phyloP scores from a whole-genome alignment of 106 monocot species.

The Agapanthus africanus region DNA sequence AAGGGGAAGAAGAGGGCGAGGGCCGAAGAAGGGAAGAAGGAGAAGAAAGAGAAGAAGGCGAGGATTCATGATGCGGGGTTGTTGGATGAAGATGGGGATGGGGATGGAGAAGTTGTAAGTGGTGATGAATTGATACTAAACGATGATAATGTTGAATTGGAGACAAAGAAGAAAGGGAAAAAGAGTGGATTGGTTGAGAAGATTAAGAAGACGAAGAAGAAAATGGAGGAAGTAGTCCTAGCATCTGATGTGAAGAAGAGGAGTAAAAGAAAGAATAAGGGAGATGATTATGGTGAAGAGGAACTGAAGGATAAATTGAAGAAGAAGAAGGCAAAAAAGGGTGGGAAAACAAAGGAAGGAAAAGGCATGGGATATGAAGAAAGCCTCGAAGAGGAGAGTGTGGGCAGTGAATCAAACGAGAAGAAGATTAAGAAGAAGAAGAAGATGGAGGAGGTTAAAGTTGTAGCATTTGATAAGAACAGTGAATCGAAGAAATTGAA shows the following conservation, averaged over 20 bases:
- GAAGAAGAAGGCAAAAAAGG: background rate
- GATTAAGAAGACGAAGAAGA: conserved; percentile 11
- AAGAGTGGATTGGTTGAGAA: conserved; percentile 5
- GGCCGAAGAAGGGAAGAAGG: background rate
- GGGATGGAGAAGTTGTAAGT: background rate
- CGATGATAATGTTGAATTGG: no score
- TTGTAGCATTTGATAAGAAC: no score
- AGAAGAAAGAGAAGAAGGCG: conserved; percentile 1
- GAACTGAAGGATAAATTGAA: background rate
- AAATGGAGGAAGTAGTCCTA: background rate
- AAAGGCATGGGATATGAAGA: background rate
- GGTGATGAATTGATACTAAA: background rate
- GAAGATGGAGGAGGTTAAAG: no score
- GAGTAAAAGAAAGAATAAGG: conserved; percentile 4
- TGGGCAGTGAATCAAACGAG: background rate
- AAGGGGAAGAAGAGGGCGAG: background rate
- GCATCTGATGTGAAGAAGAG: no score
- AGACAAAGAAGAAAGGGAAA: background rate
- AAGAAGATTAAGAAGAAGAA: background rate
- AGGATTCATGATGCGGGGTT: background rate
- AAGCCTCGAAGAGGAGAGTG: background rate
- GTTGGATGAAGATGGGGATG: background rate
- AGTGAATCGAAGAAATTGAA: background rate
- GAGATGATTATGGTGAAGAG: background rate
- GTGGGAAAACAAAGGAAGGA: background rate